A percentile compares a stretch with the other conserved stretches of the same genome.
Conservation (phyloP, 441 rosid species). For the Bocquillonia castaneifolia region DNA sequence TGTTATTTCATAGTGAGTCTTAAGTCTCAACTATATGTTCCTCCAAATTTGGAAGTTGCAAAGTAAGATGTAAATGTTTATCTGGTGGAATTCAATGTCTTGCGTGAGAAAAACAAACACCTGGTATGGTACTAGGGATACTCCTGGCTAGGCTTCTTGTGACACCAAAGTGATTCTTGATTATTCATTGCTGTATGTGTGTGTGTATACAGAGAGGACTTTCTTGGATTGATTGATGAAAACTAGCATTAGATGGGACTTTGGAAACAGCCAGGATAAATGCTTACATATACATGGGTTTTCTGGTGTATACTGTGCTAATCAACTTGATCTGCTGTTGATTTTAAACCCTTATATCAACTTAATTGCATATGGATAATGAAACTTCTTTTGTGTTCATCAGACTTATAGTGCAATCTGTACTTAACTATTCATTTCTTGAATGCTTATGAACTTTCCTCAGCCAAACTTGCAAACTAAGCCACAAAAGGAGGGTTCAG, state of each 20-base stretch:
- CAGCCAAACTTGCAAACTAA: conserved; percentile 82
- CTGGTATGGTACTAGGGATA: neutral
- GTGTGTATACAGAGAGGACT: too few relatives aligned
- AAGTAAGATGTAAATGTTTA: neutral
- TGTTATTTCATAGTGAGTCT: neutral
- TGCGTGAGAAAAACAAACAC: too few relatives aligned
- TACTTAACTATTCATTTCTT: conserved; percentile 6
- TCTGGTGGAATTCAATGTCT: neutral
- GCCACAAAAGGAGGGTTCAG: conserved; percentile 92
- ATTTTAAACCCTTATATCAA: conserved; percentile 32
- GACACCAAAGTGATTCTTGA: neutral
- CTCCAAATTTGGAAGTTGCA: neutral
- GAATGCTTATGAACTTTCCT: conserved; percentile 23
- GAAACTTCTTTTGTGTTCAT: neutral
- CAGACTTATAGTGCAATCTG: neutral
- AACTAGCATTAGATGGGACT: too few relatives aligned
- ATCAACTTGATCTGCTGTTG: neutral
- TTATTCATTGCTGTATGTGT: too few relatives aligned
- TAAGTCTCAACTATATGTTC: neutral
- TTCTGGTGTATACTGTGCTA: neutral
- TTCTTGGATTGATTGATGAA: too few relatives aligned
- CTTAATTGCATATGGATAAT: neutral
- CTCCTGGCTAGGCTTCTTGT: neutral
- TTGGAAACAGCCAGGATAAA: neutral
- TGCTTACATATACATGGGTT: neutral